Conservation (phyloP, 1,284 basidiomycete genomes). For the Ganoderma lucidum region DNA sequence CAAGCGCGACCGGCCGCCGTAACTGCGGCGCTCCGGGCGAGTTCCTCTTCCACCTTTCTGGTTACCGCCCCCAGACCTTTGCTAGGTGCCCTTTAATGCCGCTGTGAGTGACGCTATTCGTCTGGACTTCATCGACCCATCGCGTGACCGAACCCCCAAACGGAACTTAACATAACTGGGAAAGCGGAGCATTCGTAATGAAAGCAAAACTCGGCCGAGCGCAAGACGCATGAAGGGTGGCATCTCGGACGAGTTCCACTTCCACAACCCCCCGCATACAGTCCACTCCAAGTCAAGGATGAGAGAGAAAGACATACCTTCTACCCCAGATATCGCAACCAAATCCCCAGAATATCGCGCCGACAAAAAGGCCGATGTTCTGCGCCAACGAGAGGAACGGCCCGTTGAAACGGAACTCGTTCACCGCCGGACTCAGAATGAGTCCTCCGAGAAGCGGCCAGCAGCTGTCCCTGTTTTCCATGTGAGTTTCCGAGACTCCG, state of each 20-base stretch:
- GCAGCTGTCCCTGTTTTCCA: constrained; percentile 49
- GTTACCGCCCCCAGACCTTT: background rate
- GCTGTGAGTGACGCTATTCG: background rate
- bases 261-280: background rate
- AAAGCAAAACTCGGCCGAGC: background rate
- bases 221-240: background rate
- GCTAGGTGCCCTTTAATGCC: background rate
- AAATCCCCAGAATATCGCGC: constrained; percentile 71
- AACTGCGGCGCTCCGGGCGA: background rate
- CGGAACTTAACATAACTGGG: background rate
- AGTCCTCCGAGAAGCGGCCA: constrained; percentile 65
- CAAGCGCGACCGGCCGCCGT: background rate
- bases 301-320: constrained; percentile 36
- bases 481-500: constrained; percentile 5
- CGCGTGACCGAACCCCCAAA: background rate
- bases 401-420: constrained; percentile 63
- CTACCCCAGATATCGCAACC: constrained; percentile 75
- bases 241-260: background rate
- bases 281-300: background rate
- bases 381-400: constrained; percentile 66
- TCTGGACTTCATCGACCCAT: background rate
- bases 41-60: background rate
- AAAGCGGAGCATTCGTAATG: background rate
- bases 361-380: constrained; percentile 69
- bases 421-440: constrained; percentile 62